Evolutionary conservation across 23 red algal species (phyloP).

Genomic region (Gracilaria caudata): DNA sequence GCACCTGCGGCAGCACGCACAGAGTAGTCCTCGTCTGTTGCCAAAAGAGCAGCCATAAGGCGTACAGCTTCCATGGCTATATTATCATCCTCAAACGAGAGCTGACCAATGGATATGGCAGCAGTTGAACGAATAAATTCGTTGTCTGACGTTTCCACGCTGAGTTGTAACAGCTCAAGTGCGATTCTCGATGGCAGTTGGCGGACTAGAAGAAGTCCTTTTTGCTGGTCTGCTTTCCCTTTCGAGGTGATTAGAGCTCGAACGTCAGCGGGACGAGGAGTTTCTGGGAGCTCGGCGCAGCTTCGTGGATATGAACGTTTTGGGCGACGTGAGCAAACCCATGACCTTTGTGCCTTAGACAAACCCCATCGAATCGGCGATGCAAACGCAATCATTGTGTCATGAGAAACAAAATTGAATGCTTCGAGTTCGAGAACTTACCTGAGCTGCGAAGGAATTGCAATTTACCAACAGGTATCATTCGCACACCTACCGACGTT

Average conservation of each 20-base stretch:
- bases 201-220: constrained; percentile 64
- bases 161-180: constrained; percentile 49
- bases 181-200: constrained; percentile 45
- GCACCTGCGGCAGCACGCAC: constrained; percentile 75
- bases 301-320: not conserved
- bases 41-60: constrained; percentile 32
- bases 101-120: constrained; percentile 65
- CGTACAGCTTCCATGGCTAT: constrained; percentile 30
- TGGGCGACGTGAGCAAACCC: constrained; percentile 2
- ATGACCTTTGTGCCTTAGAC: not conserved
- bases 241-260: constrained; percentile 45
- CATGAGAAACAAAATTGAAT: not conserved
- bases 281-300: constrained; percentile 14
- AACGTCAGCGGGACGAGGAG: constrained; percentile 35
- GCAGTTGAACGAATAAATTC: constrained; percentile 79
- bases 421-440: not conserved
- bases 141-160: constrained; percentile 43
- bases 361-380: not conserved
- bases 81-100: constrained; percentile 32
- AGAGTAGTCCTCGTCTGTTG: constrained; percentile 56
- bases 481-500: no score
- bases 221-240: constrained; percentile 61
- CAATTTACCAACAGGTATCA: no score
- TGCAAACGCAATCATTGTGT: constrained; percentile 6
- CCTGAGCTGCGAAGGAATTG: not conserved